Evolutionary conservation across 768 basidiomycete species (phyloP), one percentile per base, ranked within the genome.

Genomic region (Boletus fagicola): DNA sequence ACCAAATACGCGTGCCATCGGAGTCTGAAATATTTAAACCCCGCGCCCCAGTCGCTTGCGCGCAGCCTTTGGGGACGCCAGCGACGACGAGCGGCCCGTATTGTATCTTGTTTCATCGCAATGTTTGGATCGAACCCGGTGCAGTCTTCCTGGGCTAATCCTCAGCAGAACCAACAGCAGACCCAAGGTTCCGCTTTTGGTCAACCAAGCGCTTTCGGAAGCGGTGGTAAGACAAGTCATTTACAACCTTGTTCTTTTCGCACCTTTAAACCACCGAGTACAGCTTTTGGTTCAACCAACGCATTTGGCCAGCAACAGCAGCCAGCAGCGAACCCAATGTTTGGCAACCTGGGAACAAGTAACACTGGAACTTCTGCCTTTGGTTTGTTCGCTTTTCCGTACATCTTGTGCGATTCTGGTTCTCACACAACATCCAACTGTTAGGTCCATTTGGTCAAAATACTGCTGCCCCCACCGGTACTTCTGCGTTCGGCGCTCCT

Each of bases 291-390:
- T 60, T 75, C 79, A 51, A 68, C 76, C 53, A 72, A 69, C 65
- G 75, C 83, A 57, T 88, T 88, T 78, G 83, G 84, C 52, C 85
- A 87, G 61, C 87, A 82, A 66, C 82, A 79, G 63, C 86, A 83
- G 61, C 86, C 83, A 66, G 81, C 81, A 63, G 80, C 84, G 5
- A 91, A 91, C 65, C 87, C 90, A 42, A 92, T 92, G 88, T 92
- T 92, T 70, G 90, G 90, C 49, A 83, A 80, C 59, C 68, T 85
- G 46, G 76, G 74, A 26, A 72, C 72, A 54, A 67, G 76, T 15
- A 67, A 50, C 16, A 51, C 73, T 20, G 68, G 72, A 39, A 62
- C 76, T 38, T 65, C 77, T 53, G 56, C 66, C 18, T 77, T 79
- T 68, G 75, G 78, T 72, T 61, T 44, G 68, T 63, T 47, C 40